phyloP scores from a whole-genome alignment of 352 stramenopile species.

The Phytophthora litchii region DNA sequence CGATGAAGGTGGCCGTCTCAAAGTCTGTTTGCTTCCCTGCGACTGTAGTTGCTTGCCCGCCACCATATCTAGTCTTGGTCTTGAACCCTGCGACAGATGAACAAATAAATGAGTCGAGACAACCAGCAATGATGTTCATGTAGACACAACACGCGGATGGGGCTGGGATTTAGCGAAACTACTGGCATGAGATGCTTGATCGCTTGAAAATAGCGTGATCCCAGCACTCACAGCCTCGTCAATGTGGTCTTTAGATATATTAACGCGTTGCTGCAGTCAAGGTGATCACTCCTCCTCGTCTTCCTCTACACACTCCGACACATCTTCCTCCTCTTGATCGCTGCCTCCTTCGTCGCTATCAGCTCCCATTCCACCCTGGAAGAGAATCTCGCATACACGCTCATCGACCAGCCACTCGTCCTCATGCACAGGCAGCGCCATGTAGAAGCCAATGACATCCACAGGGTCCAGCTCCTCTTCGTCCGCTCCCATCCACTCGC shows the following conservation, averaged over 20 bases:
- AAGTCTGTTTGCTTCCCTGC: conserved; percentile 29
- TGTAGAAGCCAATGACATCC: conserved; percentile 72
- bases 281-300: conserved; percentile 20
- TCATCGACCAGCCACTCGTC: conserved; percentile 85
- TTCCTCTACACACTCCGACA: conserved; percentile 35
- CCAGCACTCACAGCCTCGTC: conserved; percentile 11
- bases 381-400: conserved; percentile 77
- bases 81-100: conserved; percentile 7
- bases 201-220: conserved; percentile 29
- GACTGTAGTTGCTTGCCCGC: conserved; percentile 26
- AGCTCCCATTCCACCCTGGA: conserved; percentile 44
- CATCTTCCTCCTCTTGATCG: conserved; percentile 24
- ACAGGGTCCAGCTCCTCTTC: conserved; percentile 60
- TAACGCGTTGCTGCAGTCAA: conserved; percentile 12
- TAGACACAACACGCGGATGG: neutral
- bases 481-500: conserved; percentile 55
- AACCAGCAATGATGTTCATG: conserved; percentile 27
- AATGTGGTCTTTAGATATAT: conserved; percentile 24
- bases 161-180: conserved; percentile 34
- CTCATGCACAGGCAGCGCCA: conserved; percentile 69
- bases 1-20: conserved; percentile 21
- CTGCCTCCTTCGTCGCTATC: conserved; percentile 41
- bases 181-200: conserved; percentile 17
- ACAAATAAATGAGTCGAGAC: conserved; percentile 4
- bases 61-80: conserved; percentile 27